Evolutionary conservation across 495 filamentous ascomycete genomes (phyloP).

Genomic region (Tuber magnatum): DNA sequence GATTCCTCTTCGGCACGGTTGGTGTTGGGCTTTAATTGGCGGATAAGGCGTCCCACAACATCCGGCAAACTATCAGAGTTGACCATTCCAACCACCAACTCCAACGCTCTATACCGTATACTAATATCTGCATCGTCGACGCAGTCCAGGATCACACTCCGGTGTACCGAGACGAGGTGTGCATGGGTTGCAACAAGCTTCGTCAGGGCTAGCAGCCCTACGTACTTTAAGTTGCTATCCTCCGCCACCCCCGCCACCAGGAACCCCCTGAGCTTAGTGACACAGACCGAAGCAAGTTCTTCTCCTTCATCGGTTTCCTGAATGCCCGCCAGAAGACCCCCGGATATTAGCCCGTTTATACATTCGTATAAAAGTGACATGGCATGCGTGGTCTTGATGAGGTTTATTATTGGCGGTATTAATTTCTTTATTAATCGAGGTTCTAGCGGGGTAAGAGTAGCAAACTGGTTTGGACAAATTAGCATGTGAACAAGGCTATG

Average conservation of each 20-base stretch:
- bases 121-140: slow-evolving; percentile 93
- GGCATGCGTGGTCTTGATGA: slow-evolving; percentile 87
- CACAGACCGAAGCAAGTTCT: slow-evolving; percentile 88
- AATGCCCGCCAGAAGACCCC: slow-evolving; percentile 76
- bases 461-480: slow-evolving; percentile 58
- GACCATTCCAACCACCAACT: slow-evolving; percentile 86
- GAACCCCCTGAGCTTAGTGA: slow-evolving; percentile 88
- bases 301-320: slow-evolving; percentile 72
- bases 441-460: slow-evolving; percentile 85
- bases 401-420: slow-evolving; percentile 83
- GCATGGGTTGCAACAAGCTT: slow-evolving; percentile 86
- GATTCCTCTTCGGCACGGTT: slow-evolving; percentile 54
- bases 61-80: slow-evolving; percentile 68
- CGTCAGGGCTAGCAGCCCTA: slow-evolving; percentile 88
- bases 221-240: slow-evolving; percentile 94
- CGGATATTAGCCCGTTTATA: slow-evolving; percentile 96
- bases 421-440: slow-evolving; percentile 85
- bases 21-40: slow-evolving; percentile 60
- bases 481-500: slow-evolving; percentile 2
- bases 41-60: slow-evolving; percentile 80
- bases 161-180: slow-evolving; percentile 76
- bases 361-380: slow-evolving; percentile 98
- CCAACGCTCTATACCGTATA: slow-evolving; percentile 87
- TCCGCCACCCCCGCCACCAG: slow-evolving; percentile 82
- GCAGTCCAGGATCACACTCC: slow-evolving; percentile 91